These are phyloP conservation scores for Coniochaeta hoffmannii DNA, from an alignment of 2,329 filamentous ascomycete species.

Conservation along the genomic window DNA sequence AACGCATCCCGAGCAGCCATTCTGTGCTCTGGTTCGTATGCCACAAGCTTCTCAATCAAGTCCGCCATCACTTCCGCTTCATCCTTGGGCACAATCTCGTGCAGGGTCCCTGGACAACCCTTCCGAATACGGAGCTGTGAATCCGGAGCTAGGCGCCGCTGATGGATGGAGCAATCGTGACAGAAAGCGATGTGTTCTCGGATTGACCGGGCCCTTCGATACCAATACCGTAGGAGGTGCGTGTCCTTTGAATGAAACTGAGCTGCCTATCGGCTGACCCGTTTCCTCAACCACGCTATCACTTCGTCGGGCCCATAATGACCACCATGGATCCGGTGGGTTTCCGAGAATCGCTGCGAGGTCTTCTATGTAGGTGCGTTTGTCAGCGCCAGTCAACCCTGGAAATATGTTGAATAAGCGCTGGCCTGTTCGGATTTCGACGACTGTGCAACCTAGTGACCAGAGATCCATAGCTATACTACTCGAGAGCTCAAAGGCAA, in stretches of 20 bases:
- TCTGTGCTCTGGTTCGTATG: not conserved
- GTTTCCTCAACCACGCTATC: not conserved
- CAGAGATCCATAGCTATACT: not conserved
- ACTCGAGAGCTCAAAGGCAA: not conserved
- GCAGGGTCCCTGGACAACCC: not conserved
- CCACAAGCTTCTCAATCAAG: not conserved
- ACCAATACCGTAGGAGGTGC: not conserved
- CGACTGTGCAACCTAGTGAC: not conserved
- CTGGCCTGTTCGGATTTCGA: not conserved
- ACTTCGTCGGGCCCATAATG: not conserved
- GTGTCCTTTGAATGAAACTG: not conserved
- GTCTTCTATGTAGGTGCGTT: not conserved
- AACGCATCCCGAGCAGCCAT: not conserved
- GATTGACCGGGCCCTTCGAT: not conserved
- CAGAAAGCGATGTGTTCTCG: not conserved
- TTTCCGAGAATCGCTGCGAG: not conserved
- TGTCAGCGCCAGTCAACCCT: not conserved
- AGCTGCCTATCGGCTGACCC: not conserved
- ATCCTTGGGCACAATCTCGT: not conserved
- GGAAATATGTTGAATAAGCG: not conserved
- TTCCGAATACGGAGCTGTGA: too few relatives aligned
- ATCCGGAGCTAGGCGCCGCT: too few relatives aligned
- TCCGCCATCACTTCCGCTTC: not conserved
- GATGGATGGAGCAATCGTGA: not conserved
- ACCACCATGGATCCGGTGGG: not conserved